Percentiles rank a stretch among this genome's conserved stretches.
Evolutionary conservation across 352 stramenopile genomes (phyloP).

Genomic region (Phytophthora agathidicida): DNA sequence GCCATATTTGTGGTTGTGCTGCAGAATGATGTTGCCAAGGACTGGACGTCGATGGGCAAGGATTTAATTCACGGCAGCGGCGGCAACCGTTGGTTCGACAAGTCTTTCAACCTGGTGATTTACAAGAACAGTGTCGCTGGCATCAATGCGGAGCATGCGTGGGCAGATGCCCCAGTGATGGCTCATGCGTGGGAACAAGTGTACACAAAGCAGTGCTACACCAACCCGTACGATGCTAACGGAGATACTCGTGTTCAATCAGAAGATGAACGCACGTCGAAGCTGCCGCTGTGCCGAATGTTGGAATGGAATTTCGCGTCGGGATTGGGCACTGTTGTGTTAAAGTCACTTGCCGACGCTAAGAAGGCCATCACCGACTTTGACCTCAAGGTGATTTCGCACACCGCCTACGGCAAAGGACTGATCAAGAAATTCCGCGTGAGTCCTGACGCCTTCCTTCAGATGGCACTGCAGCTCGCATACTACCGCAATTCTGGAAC

Average conservation of each 20-base stretch:
- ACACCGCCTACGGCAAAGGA: slow-evolving; percentile 90
- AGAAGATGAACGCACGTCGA: slow-evolving; percentile 53
- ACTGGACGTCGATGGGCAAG: slow-evolving; percentile 75
- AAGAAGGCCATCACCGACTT: slow-evolving; percentile 84
- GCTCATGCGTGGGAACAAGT: slow-evolving; percentile 86
- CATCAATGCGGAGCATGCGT: slow-evolving; percentile 95
- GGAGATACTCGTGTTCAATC: slow-evolving; percentile 47
- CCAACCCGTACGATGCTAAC: slow-evolving; percentile 61
- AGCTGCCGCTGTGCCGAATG: slow-evolving; percentile 55
- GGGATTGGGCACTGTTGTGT: slow-evolving; percentile 54
- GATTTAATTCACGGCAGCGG: slow-evolving; percentile 88
- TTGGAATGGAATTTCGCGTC: slow-evolving; percentile 70
- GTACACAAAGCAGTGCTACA: slow-evolving; percentile 64
- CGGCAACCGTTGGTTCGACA: slow-evolving; percentile 98
- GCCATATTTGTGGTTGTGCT: slow-evolving; percentile 82
- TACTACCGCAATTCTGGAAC: slow-evolving; percentile 93
- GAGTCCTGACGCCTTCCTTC: slow-evolving; percentile 95
- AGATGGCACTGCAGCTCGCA: slow-evolving; percentile 96
- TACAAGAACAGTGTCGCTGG: slow-evolving; percentile 95
- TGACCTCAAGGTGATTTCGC: slow-evolving; percentile 89
- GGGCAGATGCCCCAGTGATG: slow-evolving; percentile 90
- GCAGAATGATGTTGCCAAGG: slow-evolving; percentile 58
- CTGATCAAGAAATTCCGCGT: slow-evolving; percentile 93
- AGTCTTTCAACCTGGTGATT: slow-evolving; percentile 96
- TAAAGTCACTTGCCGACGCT: slow-evolving; percentile 60